These are phyloP conservation scores for Senna siamea DNA, from an alignment of 306 rosid species.

Conservation along the genomic window DNA sequence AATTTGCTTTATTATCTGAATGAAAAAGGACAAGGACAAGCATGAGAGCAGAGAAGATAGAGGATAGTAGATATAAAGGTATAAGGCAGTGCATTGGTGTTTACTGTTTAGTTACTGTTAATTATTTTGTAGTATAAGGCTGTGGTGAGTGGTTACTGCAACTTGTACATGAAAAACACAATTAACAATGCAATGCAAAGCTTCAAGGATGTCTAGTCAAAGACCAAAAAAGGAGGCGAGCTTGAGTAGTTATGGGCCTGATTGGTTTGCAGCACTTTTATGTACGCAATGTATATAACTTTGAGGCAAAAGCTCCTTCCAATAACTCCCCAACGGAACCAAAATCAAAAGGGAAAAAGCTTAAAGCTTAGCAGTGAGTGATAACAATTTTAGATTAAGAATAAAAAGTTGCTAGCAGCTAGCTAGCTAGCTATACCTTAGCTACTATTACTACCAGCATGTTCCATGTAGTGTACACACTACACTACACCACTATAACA, in stretches of 20 bases:
- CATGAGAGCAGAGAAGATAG: too few relatives aligned
- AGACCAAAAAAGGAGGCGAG: constrained; percentile 26
- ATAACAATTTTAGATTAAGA: constrained; percentile 45
- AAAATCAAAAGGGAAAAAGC: neutral
- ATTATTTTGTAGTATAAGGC: too few relatives aligned
- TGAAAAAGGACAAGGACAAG: neutral
- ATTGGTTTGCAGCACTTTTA: constrained; percentile 40
- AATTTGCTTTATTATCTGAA: constrained; percentile 4
- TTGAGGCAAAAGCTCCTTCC: constrained; percentile 52
- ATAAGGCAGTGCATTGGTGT: constrained; percentile 26
- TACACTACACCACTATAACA: constrained; percentile 1
- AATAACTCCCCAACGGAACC: neutral
- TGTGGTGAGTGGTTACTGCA: constrained; percentile 30
- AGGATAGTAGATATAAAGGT: too few relatives aligned
- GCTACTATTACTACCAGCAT: too few relatives aligned
- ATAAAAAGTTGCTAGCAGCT: constrained; percentile 49
- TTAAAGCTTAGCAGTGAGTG: constrained; percentile 4
- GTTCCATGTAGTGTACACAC: constrained; percentile 24
- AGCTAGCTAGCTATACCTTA: too few relatives aligned
- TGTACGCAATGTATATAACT: constrained; percentile 50
- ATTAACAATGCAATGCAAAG: neutral
- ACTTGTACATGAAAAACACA: neutral
- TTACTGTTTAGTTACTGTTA: constrained; percentile 37
- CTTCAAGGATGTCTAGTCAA: constrained; percentile 21
- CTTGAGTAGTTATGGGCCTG: constrained; percentile 45